These are phyloP conservation scores for Salix suchowensis DNA, from an alignment of 345 rosid genomes.

Conservation along the genomic window DNA sequence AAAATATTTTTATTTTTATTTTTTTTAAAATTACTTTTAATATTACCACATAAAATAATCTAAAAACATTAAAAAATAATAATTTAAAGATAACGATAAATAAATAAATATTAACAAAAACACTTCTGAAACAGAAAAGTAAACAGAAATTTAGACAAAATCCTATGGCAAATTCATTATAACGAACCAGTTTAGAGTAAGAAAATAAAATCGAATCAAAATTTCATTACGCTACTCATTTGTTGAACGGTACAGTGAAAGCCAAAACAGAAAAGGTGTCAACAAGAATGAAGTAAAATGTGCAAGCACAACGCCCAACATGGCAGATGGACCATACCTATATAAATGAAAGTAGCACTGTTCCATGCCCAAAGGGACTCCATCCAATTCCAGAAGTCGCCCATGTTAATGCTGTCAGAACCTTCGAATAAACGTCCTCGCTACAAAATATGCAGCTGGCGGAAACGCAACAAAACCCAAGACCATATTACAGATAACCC, in stretches of 20 bases:
- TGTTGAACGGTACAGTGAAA: not conserved
- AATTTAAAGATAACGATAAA: too few relatives aligned
- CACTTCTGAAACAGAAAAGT: too few relatives aligned
- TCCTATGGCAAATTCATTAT: too few relatives aligned
- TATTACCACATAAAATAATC: too few relatives aligned
- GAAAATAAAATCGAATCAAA: too few relatives aligned
- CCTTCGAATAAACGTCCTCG: constrained; percentile 48
- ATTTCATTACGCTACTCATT: not conserved
- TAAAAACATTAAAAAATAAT: too few relatives aligned
- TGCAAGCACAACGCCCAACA: constrained; percentile 53
- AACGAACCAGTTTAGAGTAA: too few relatives aligned
- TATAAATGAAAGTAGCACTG: constrained; percentile 86
- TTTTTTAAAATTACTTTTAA: too few relatives aligned
- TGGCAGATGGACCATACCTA: constrained; percentile 82
- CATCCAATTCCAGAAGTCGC: constrained; percentile 82
- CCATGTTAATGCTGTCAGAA: constrained; percentile 33
- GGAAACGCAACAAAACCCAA: constrained; percentile 56
- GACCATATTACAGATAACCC: constrained; percentile 47
- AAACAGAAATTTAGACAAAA: too few relatives aligned
- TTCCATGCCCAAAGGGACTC: constrained; percentile 90
- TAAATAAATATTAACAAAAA: too few relatives aligned
- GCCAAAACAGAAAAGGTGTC: constrained; percentile 3
- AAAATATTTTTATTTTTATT: too few relatives aligned
- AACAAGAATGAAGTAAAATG: constrained; percentile 53
- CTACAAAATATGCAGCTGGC: constrained; percentile 48